Conservation (phyloP, 495 filamentous ascomycete species). For the Lindgomyces ingoldianus region DNA sequence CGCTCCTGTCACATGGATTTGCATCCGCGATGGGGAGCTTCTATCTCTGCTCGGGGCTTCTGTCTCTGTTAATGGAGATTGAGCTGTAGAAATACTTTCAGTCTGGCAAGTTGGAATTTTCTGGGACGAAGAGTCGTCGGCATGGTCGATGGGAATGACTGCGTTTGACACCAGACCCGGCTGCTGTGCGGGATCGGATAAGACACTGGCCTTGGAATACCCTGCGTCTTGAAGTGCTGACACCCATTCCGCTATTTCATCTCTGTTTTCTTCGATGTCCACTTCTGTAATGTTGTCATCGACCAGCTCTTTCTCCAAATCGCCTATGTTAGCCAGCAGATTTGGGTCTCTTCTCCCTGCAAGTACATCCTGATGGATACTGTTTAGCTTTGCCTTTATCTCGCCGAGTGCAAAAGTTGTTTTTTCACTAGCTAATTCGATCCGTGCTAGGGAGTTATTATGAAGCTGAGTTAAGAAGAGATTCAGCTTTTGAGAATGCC, state of each 20-base stretch:
- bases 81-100: too few species aligned
- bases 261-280: constrained; percentile 17
- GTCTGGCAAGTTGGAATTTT: too few species aligned
- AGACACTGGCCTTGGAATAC: not conserved
- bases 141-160: too few species aligned
- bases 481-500: constrained; percentile 12
- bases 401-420: not conserved
- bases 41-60: too few species aligned
- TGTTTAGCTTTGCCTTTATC: constrained; percentile 11
- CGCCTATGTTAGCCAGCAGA: constrained; percentile 4
- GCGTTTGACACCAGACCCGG: not conserved
- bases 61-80: too few species aligned
- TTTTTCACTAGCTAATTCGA: constrained; percentile 13
- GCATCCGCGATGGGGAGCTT: too few species aligned
- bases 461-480: constrained; percentile 15
- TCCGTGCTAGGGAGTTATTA: constrained; percentile 7
- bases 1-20: too few species aligned
- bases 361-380: constrained; percentile 14
- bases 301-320: constrained; percentile 22
- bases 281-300: constrained; percentile 28
- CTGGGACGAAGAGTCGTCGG: too few species aligned
- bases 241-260: constrained; percentile 16
- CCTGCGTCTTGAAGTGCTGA: too few species aligned
- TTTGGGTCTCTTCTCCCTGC: constrained; percentile 11
- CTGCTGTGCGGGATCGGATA: not conserved